Percentiles rank a stretch among this genome's conserved stretches.
phyloP scores from a whole-genome alignment of 83 land plant species.

The Picea engelmannii region DNA sequence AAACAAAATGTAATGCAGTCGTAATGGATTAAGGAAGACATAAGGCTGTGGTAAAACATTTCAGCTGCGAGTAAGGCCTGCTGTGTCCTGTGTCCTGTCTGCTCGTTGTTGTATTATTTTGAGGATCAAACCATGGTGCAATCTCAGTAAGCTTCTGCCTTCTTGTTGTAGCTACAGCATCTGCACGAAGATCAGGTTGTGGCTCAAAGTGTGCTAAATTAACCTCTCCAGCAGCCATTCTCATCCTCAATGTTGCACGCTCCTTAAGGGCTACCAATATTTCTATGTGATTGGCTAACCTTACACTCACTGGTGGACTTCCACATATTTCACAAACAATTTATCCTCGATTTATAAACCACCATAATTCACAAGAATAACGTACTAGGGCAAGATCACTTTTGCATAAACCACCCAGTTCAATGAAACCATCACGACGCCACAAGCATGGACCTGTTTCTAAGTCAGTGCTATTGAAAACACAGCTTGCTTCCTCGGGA shows the following conservation, averaged over 20 bases:
- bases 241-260: slow-evolving; percentile 53
- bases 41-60: too few relatives aligned
- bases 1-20: too few relatives aligned
- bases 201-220: slow-evolving; percentile 25
- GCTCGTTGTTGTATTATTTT: neutral
- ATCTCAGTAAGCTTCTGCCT: slow-evolving; percentile 68
- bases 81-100: too few relatives aligned
- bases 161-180: slow-evolving; percentile 63
- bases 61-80: too few relatives aligned
- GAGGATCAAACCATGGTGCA: slow-evolving; percentile 71
- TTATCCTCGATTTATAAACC: slow-evolving; percentile 77
- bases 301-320: slow-evolving; percentile 42
- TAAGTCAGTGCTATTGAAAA: slow-evolving; percentile 47
- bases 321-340: slow-evolving; percentile 80
- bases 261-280: slow-evolving; percentile 60
- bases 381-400: slow-evolving; percentile 68
- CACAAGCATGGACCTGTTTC: slow-evolving; percentile 39
- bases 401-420: slow-evolving; percentile 76
- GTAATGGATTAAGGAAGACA: too few relatives aligned
- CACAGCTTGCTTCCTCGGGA: slow-evolving; percentile 59
- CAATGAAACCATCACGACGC: slow-evolving; percentile 38
- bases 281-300: slow-evolving; percentile 49
- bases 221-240: slow-evolving; percentile 48
- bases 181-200: slow-evolving; percentile 50
- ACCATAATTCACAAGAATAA: slow-evolving; percentile 73